phyloP scores from a whole-genome alignment of 106 monocot species.

The Agapanthus africanus region DNA sequence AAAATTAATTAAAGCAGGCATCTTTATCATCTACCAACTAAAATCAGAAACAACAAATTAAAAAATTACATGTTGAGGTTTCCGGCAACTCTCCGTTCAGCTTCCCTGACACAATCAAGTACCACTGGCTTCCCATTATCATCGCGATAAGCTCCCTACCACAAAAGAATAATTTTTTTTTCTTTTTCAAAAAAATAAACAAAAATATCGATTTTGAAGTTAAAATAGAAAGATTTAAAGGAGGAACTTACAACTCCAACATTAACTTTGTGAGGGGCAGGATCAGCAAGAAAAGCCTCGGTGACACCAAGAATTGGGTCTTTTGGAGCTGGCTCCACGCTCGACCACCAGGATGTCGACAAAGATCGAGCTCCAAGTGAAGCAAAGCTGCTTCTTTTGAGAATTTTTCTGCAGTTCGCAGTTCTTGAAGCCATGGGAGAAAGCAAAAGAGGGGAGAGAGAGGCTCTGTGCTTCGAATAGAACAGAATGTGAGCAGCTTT shows the following conservation, averaged over 20 bases:
- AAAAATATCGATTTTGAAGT: not conserved
- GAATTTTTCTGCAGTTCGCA: conserved; percentile 11
- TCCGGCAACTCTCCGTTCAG: conserved; percentile 82
- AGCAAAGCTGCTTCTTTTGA: not conserved
- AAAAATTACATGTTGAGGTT: conserved; percentile 55
- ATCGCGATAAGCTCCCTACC: conserved; percentile 95
- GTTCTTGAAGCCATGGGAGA: conserved; percentile 29
- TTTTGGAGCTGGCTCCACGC: conserved; percentile 84
- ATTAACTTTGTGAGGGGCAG: conserved; percentile 80
- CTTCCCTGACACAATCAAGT: conserved; percentile 86
- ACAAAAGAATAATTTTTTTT: not conserved
- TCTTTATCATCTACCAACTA: not conserved
- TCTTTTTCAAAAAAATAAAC: conserved; percentile 2
- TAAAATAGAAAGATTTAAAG: not conserved
- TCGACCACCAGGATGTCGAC: conserved; percentile 65
- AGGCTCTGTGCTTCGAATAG: too few relatives aligned
- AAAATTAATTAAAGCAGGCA: not conserved
- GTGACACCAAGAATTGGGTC: conserved; percentile 98
- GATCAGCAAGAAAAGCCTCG: conserved; percentile 97
- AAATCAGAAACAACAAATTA: not conserved
- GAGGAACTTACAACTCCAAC: conserved; percentile 78
- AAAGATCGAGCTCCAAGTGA: conserved; percentile 28
- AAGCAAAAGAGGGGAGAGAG: too few relatives aligned
- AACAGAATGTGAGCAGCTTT: too few relatives aligned
- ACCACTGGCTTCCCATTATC: conserved; percentile 97